These are phyloP conservation scores for Ustilago curta DNA, from an alignment of 1,284 basidiomycete genomes.

Conservation along the genomic window DNA sequence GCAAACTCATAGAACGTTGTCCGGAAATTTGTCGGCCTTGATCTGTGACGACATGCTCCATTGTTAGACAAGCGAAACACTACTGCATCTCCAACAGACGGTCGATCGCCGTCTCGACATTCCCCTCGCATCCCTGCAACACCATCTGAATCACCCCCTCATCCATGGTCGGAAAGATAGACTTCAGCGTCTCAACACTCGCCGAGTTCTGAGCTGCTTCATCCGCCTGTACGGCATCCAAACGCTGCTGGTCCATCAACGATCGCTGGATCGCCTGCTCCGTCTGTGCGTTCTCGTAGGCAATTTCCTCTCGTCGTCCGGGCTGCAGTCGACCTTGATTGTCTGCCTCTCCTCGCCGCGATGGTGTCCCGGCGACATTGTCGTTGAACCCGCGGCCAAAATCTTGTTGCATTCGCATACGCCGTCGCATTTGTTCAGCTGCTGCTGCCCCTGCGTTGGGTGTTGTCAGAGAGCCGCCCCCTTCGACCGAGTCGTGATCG, in stretches of 20 bases:
- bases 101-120: constrained; percentile 64
- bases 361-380: constrained; percentile 10
- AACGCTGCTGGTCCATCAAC: constrained; percentile 30
- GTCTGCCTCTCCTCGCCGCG: constrained; percentile 11
- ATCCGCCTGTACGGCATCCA: constrained; percentile 23
- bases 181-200: constrained; percentile 56
- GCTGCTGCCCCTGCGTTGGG: constrained; percentile 31
- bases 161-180: constrained; percentile 63
- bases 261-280: constrained; percentile 47
- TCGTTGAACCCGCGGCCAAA: constrained; percentile 24
- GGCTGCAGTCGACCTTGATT: constrained; percentile 13
- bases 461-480: constrained; percentile 2
- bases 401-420: constrained; percentile 44
- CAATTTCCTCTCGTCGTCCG: constrained; percentile 24
- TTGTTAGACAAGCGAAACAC: neutral
- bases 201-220: constrained; percentile 51
- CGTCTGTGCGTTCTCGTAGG: constrained; percentile 35
- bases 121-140: constrained; percentile 55
- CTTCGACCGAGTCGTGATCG: constrained; percentile 9
- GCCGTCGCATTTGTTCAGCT: constrained; percentile 26
- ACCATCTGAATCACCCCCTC: constrained; percentile 56
- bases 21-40: neutral
- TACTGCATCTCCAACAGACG: constrained; percentile 61
- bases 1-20: too few species aligned
- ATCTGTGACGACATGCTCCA: neutral